Base-by-base conservation (phyloP, 176 grass and related monocot genomes). In the Cenchrus purpureus region DNA sequence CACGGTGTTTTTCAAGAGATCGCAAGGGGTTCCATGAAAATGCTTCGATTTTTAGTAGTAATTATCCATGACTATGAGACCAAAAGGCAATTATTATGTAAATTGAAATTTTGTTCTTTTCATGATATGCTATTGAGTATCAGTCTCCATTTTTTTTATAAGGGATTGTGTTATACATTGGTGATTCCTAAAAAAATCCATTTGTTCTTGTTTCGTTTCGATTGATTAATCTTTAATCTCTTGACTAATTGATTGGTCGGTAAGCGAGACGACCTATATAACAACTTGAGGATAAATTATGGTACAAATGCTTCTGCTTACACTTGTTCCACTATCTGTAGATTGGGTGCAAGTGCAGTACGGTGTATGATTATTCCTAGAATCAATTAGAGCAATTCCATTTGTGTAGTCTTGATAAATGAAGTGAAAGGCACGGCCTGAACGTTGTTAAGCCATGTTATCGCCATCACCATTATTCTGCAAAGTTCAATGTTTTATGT, bases 71-170 rank as follows among this genome's bases (percentile, higher is more conserved):
- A 49, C 68, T 58, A 56, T 25, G 13, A 49, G 42, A 53, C 7
- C 7, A 10, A 73, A 72, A 84, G n/a, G 1, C 31, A 69, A 58
- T 14, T 25, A 42, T 86, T 25, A 42, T 86, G 79, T 73, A 74
- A 48, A 78, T 73, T n/a, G 14, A 16, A 65, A 43, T 83, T 83
- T 83, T 90, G 67, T 60, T 83, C 7, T 3, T 64, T 86, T 1
- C 55, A 34, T 60, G 79, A 37, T 66, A n/a, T 74, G 37, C 10
- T 56, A 54, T 58, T 4, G 29, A 19, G 29, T 59, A n/a, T 60
- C 32, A 56, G 10, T 71, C 4, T 6, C 25, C 9, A 12, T 77
- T 42, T 77, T 65, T 5, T 2, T 20, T 56, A 65, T 20, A n/a
- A 15, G 15, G 43, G 20, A 0, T 55, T 88, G 56, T 4, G 32